Evolutionary conservation across 352 stramenopile genomes (phyloP).

Genomic region (Globisporangium polare): DNA sequence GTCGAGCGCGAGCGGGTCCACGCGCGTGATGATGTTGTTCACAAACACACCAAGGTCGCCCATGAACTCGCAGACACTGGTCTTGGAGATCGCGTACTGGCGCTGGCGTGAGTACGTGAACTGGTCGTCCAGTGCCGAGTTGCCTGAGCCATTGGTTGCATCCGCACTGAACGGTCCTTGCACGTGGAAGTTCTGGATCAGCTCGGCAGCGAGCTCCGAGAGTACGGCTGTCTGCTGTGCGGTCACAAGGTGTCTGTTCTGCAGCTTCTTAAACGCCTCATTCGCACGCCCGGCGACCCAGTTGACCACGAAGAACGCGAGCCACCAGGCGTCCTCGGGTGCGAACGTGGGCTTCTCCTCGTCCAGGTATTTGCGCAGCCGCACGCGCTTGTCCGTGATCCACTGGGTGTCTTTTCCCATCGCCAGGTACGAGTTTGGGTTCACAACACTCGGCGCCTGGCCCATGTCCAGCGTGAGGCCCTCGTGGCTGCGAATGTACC

Average conservation of each 20-base stretch:
- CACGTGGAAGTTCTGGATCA: slow-evolving; percentile 33
- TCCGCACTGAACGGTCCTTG: slow-evolving; percentile 13
- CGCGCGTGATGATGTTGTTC: slow-evolving; percentile 23
- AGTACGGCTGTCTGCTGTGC: slow-evolving; percentile 20
- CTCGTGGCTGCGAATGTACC: slow-evolving; percentile 29
- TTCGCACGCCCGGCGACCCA: slow-evolving; percentile 41
- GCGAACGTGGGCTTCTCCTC: slow-evolving; percentile 16
- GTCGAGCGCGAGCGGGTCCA: slow-evolving; percentile 23
- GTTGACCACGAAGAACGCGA: slow-evolving; percentile 48
- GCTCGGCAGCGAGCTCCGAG: slow-evolving; percentile 21
- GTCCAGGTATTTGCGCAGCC: slow-evolving; percentile 42
- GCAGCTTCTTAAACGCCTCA: slow-evolving; percentile 30
- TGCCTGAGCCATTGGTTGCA: not conserved
- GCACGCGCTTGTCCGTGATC: slow-evolving; percentile 48
- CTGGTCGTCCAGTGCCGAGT: not conserved
- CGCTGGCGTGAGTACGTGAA: slow-evolving; percentile 20
- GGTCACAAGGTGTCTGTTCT: slow-evolving; percentile 20
- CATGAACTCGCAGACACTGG: slow-evolving; percentile 36
- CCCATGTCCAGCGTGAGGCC: slow-evolving; percentile 30
- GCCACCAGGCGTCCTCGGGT: slow-evolving; percentile 50
- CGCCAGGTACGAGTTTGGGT: slow-evolving; percentile 24
- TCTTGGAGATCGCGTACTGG: slow-evolving; percentile 27
- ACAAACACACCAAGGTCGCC: slow-evolving; percentile 39
- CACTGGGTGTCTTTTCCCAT: slow-evolving; percentile 41
- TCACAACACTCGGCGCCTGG: slow-evolving; percentile 15